Evolutionary conservation across 1,284 basidiomycete species (phyloP).

Genomic region (Caloboletus inedulis): DNA sequence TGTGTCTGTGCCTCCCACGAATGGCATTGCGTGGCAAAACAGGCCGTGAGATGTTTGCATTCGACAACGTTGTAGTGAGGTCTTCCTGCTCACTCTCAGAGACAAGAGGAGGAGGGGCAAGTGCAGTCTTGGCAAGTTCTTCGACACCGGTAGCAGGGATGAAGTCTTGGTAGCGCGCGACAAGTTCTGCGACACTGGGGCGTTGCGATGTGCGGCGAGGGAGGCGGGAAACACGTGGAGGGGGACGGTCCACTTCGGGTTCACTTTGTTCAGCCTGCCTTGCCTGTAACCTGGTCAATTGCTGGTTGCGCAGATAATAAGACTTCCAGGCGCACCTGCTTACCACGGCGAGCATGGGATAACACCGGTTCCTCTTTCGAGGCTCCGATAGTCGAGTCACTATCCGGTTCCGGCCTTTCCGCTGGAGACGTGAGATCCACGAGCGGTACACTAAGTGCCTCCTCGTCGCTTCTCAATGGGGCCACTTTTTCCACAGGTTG

Average conservation of each 20-base stretch:
- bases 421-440: constrained; percentile 7
- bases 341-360: constrained; percentile 17
- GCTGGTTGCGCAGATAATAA: background rate
- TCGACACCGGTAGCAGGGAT: constrained; percentile 68
- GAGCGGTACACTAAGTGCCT: constrained; percentile 7
- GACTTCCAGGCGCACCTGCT: constrained; percentile 26
- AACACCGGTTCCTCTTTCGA: constrained; percentile 40
- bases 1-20: constrained; percentile 48
- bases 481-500: constrained; percentile 25
- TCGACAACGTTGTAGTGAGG: constrained; percentile 28
- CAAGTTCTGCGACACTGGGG: constrained; percentile 79
- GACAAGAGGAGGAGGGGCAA: constrained; percentile 51
- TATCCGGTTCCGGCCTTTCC: constrained; percentile 61
- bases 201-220: constrained; percentile 61
- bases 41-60: constrained; percentile 25
- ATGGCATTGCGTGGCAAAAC: constrained; percentile 35
- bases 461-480: constrained; percentile 22
- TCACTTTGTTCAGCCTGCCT: constrained; percentile 24
- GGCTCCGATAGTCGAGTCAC: constrained; percentile 90
- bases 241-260: constrained; percentile 15
- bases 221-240: constrained; percentile 55
- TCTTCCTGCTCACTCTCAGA: constrained; percentile 76
- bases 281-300: constrained; percentile 11
- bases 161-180: constrained; percentile 78
- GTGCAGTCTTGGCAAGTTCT: constrained; percentile 65